A percentile compares a stretch with the other conserved stretches of the same genome.
phyloP scores from a whole-genome alignment of 2,329 filamentous ascomycete genomes.

The Emmonsia crescens region DNA sequence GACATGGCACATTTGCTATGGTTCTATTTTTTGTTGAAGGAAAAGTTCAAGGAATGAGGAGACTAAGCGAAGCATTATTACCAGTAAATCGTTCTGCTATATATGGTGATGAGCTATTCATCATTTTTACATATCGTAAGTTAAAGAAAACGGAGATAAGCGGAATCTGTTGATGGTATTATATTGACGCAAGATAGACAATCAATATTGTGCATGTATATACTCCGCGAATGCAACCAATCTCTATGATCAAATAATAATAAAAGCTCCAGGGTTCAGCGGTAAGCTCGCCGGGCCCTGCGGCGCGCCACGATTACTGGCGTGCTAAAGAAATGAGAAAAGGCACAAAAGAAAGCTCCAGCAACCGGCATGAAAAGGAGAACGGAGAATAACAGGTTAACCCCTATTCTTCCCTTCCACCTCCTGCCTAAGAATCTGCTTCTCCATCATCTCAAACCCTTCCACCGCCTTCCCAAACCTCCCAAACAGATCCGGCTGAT shows the following conservation, averaged over 20 bases:
- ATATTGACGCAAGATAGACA: not conserved
- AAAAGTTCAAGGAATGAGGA: no score
- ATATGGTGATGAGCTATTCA: no score
- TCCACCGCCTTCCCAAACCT: slow-evolving; percentile 65
- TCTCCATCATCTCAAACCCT: slow-evolving; percentile 69
- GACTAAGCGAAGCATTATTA: no score
- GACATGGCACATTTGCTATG: no score
- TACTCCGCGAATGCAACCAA: not conserved
- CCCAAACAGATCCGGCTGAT: slow-evolving; percentile 61
- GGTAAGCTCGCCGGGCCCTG: not conserved
- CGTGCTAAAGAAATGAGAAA: not conserved
- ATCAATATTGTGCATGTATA: not conserved
- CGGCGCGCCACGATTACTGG: not conserved
- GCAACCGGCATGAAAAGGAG: no score
- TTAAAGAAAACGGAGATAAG: not conserved
- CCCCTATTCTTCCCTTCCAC: not conserved
- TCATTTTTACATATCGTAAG: no score
- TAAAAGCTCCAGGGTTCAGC: not conserved
- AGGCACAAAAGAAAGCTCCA: not conserved
- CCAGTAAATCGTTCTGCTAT: no score
- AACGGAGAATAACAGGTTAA: not conserved
- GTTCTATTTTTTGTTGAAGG: no score
- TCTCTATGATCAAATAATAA: not conserved
- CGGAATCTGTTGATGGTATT: not conserved
- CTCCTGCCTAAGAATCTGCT: slow-evolving; percentile 44